phyloP scores from a whole-genome alignment of 108 stramenopile species.

The Cyclotella kingstonii region DNA sequence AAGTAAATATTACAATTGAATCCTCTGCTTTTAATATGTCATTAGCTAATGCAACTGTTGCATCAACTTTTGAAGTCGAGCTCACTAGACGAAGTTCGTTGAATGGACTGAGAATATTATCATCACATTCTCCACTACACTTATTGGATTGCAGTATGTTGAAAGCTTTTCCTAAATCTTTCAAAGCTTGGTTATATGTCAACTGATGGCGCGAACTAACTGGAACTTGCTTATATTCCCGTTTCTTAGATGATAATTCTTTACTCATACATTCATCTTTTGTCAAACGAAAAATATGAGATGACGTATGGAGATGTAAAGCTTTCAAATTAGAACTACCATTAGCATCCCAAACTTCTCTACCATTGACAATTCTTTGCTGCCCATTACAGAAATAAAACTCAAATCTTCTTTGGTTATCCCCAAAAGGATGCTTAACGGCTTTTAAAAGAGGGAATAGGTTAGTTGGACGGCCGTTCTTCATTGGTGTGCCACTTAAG shows the following conservation, averaged over 20 bases:
- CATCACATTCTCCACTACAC: conserved; percentile 26
- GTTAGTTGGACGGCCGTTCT: conserved; percentile 82
- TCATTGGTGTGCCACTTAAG: conserved; percentile 89
- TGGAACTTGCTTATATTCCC: conserved; percentile 56
- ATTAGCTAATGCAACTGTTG: conserved; percentile 57
- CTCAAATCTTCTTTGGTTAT: conserved; percentile 69
- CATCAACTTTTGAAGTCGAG: conserved; percentile 63
- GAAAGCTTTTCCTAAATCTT: conserved; percentile 53
- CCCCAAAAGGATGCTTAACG: conserved; percentile 77
- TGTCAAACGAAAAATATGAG: conserved; percentile 75
- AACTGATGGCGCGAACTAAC: conserved; percentile 54
- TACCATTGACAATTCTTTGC: conserved; percentile 37
- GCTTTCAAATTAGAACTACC: conserved; percentile 44
- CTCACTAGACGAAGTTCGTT: conserved; percentile 49
- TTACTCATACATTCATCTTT: conserved; percentile 79
- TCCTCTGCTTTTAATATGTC: conserved; percentile 57
- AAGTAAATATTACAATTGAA: conserved; percentile 64
- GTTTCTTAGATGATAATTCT: conserved; percentile 64
- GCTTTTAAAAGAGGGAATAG: conserved; percentile 80
- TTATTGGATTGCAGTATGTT: conserved; percentile 11
- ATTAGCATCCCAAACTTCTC: conserved; percentile 56
- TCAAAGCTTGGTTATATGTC: conserved; percentile 55
- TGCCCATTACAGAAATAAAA: conserved; percentile 73
- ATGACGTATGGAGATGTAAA: conserved; percentile 45
- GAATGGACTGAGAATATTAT: conserved; percentile 53